These are phyloP conservation scores for Ogataea saltuana DNA, from an alignment of 805 yeast species.

Conservation along the genomic window DNA sequence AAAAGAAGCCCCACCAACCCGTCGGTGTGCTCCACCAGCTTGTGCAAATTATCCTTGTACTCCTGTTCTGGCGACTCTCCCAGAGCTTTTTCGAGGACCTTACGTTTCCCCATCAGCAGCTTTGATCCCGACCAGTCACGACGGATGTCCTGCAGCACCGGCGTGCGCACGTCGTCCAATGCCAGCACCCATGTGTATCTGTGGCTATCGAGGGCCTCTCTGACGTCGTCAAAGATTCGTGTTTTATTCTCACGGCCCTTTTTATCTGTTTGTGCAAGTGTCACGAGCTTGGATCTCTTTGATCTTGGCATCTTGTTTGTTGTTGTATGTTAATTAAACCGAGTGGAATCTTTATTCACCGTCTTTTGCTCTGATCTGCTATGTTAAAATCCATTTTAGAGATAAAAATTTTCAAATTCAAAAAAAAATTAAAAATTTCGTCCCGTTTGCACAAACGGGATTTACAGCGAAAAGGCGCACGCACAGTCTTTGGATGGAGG, in stretches of 20 bases:
- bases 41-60: conserved; percentile 78
- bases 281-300: conserved; percentile 92
- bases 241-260: conserved; percentile 93
- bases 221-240: conserved; percentile 86
- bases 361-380: neutral
- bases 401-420: conserved; percentile 9
- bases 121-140: conserved; percentile 91
- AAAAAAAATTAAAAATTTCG: conserved; percentile 10
- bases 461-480: conserved; percentile 16
- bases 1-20: conserved; percentile 89
- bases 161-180: conserved; percentile 92
- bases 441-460: conserved; percentile 21
- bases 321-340: too few species aligned
- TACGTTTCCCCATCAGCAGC: conserved; percentile 86
- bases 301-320: conserved; percentile 87
- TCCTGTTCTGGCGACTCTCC: conserved; percentile 89
- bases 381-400: conserved; percentile 4
- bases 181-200: conserved; percentile 82
- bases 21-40: conserved; percentile 58
- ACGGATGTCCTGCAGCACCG: conserved; percentile 91
- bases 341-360: too few species aligned
- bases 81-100: conserved; percentile 88
- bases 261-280: conserved; percentile 94
- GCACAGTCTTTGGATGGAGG: conserved; percentile 10
- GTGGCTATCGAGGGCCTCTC: conserved; percentile 74